Evolutionary conservation across 2,329 filamentous ascomycete species (phyloP).

Genomic region (Diaporthe humulicola): DNA sequence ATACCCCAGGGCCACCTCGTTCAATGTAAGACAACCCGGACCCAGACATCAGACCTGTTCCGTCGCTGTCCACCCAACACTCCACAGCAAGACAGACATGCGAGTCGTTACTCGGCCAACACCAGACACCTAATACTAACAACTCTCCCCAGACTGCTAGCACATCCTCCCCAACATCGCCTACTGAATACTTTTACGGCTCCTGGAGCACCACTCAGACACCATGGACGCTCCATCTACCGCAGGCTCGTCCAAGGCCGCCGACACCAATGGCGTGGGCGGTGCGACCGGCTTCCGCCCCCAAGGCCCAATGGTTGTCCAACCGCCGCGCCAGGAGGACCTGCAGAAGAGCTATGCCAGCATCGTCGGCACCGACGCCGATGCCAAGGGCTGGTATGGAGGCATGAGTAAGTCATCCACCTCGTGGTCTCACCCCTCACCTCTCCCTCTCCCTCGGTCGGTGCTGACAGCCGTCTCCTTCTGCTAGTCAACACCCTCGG

Average conservation of each 20-base stretch:
- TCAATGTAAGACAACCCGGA: not conserved
- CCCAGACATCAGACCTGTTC: not conserved
- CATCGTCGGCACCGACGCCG: slow-evolving; percentile 73
- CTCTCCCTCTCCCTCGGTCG: too few species aligned
- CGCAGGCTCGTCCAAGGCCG: slow-evolving; percentile 42
- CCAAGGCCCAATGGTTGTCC: slow-evolving; percentile 74
- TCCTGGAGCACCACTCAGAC: not conserved
- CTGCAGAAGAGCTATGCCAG: slow-evolving; percentile 85
- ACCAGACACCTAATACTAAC: not conserved
- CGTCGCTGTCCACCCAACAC: not conserved
- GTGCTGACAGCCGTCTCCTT: not conserved
- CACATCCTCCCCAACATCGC: not conserved
- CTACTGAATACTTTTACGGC: slow-evolving; percentile 14
- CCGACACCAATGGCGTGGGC: slow-evolving; percentile 42
- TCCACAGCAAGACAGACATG: not conserved
- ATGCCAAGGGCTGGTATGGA: slow-evolving; percentile 89
- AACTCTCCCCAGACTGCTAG: not conserved
- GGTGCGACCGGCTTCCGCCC: slow-evolving; percentile 59
- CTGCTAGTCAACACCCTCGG: slow-evolving; percentile 79
- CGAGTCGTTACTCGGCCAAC: slow-evolving; percentile 18
- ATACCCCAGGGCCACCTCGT: not conserved
- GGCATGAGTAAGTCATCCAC: slow-evolving; percentile 75
- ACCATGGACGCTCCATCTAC: slow-evolving; percentile 23
- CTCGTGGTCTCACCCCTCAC: not conserved
- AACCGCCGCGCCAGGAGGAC: slow-evolving; percentile 85